Conservation (phyloP, 164 flowering plant species). For the Chloranthus sessilifolius region DNA sequence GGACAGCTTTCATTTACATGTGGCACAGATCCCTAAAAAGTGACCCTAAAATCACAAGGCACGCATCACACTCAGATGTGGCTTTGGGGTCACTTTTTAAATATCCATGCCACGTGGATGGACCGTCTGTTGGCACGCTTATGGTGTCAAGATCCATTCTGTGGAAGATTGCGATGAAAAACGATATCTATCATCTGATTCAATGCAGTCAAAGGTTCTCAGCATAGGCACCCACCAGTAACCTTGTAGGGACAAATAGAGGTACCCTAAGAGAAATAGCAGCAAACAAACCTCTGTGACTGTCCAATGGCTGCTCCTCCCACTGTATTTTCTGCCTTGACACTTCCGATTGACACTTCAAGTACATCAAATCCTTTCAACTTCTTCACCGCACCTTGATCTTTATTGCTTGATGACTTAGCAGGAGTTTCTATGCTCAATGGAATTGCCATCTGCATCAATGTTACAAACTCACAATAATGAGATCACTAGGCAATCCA, state of each 20-base stretch:
- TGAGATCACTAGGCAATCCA: neutral
- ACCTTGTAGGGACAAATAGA: too few species aligned
- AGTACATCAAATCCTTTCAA: conserved; percentile 76
- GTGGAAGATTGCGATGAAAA: too few species aligned
- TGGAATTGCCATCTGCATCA: conserved; percentile 49
- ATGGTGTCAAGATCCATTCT: too few species aligned
- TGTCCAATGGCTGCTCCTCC: conserved; percentile 28
- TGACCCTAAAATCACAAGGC: too few species aligned
- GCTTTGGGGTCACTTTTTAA: too few species aligned
- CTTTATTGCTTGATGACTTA: conserved; percentile 58
- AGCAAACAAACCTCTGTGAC: conserved; percentile 25
- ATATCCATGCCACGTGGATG: too few species aligned
- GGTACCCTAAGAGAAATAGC: neutral
- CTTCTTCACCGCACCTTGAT: conserved; percentile 54
- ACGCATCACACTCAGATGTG: too few species aligned
- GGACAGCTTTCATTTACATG: neutral
- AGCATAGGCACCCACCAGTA: too few species aligned
- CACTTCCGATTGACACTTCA: conserved; percentile 72
- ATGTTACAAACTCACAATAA: neutral
- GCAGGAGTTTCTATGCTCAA: conserved; percentile 49
- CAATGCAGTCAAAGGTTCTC: too few species aligned
- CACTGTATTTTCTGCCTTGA: conserved; percentile 38
- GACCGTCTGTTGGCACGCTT: too few species aligned
- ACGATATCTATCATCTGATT: too few species aligned
- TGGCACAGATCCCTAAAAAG: too few species aligned